phyloP scores from a whole-genome alignment of 805 yeast genomes.

The Tanozyma kutaoensis region DNA sequence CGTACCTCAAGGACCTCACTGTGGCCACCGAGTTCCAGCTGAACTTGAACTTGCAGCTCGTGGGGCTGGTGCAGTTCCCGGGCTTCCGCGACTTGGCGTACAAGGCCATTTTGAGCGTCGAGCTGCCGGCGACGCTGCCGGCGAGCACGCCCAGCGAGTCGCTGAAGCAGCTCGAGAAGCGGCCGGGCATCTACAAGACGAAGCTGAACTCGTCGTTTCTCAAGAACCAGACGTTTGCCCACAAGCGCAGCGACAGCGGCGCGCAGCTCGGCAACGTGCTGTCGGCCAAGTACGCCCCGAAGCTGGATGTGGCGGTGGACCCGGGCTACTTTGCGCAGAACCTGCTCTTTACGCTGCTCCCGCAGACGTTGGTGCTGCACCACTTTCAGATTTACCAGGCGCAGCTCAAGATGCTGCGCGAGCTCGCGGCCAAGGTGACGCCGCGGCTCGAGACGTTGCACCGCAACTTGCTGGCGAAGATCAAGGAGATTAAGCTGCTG shows the following conservation, averaged over 20 bases:
- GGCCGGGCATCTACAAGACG: conserved; percentile 12
- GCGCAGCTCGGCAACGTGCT: conserved; percentile 1
- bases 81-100: conserved; percentile 30
- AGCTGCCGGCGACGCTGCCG: not conserved
- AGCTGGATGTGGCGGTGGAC: conserved; percentile 9
- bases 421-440: conserved; percentile 17
- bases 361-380: conserved; percentile 20
- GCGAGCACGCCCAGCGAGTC: too few species aligned
- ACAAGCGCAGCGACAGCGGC: conserved; percentile 4
- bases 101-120: conserved; percentile 2
- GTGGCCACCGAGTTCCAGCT: conserved; percentile 31
- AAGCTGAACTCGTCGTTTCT: conserved; percentile 12
- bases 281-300: conserved; percentile 7
- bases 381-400: conserved; percentile 16
- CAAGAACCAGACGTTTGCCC: conserved; percentile 9
- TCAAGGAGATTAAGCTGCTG: conserved; percentile 26
- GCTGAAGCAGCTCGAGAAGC: not conserved
- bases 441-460: conserved; percentile 23
- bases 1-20: conserved; percentile 28
- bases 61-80: conserved; percentile 25
- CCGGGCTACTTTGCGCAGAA: conserved; percentile 12
- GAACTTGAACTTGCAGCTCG: conserved; percentile 22
- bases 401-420: conserved; percentile 16
- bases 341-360: conserved; percentile 13
- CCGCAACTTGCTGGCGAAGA: conserved; percentile 21